Evolutionary conservation across 352 stramenopile species (phyloP), one percentile per base, ranked within the genome.

Genomic region (Aphanomyces stellatus): DNA sequence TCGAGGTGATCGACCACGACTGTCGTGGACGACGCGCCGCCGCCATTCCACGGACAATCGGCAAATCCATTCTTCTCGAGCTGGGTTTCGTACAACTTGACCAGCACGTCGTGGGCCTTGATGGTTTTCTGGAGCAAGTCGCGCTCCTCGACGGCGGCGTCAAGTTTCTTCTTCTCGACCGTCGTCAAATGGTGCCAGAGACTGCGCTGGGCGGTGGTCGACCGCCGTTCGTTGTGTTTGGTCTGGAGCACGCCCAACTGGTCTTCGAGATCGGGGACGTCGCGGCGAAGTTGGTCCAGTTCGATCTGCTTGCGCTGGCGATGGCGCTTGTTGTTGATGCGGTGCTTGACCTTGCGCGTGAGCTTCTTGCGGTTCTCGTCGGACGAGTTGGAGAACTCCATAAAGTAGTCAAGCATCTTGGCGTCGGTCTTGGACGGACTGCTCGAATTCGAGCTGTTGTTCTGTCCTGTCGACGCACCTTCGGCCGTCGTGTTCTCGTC

Each of bases 381-480:
- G 41, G 40, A 30, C n/a, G 56, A 64, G 19, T 15, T 33, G 3
- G 5, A 8, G 41, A 22, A 10, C 13, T 35, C 56, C 30, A 64
- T 64, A 28, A 64, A 64, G 56, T 64, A 64, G 4, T 30, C 41
- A 10, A 64, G 41, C 56, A 64, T 64, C 25, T 64, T 64, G 22
- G 28, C 31, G 24, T 64, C 56, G 4, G 41, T 35, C 15, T 30
- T 30, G n/a, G 56, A 64, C 1, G 51, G 31, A 24, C 22, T 59
- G 51, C 31, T 30, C 2, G 27, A 24, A 10, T 24, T 59, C 27
- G 51, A 40, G 51, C 51, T 30, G 31, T 25, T 64, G 8, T 30
- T 17, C 30, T 22, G 56, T 64, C n/a, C 28, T 28, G 56, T n/a
- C 30, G 22, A 46, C 35, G 41, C 41, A 22, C 41, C 56, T n/a